Percentiles rank a stretch among this genome's conserved stretches.
Conservation (phyloP, 2,329 filamentous ascomycete genomes). For the Penicillium sclerotigenum region DNA sequence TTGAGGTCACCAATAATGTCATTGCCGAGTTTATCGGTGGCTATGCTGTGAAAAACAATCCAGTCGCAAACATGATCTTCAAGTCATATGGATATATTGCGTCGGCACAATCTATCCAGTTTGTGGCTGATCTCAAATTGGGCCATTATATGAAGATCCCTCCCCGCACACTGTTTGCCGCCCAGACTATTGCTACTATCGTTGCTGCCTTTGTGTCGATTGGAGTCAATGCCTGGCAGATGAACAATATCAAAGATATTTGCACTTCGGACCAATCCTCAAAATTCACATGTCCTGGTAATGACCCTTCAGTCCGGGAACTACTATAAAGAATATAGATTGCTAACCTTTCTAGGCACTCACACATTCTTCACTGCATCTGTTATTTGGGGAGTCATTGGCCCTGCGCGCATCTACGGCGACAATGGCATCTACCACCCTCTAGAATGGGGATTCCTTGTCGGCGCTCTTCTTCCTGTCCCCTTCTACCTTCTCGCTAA, state of each 20-base stretch:
- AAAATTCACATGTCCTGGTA: slow-evolving; percentile 48
- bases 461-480: slow-evolving; percentile 49
- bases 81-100: slow-evolving; percentile 50
- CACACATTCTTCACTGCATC: slow-evolving; percentile 58
- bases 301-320: neutral
- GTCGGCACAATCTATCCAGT: slow-evolving; percentile 52
- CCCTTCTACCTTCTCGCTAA: slow-evolving; percentile 46
- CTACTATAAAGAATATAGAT: neutral
- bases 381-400: slow-evolving; percentile 56
- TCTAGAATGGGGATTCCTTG: slow-evolving; percentile 51
- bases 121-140: slow-evolving; percentile 35
- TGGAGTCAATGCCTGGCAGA: slow-evolving; percentile 48
- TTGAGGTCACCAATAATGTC: slow-evolving; percentile 55
- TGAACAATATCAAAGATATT: slow-evolving; percentile 48
- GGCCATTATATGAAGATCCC: slow-evolving; percentile 21
- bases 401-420: slow-evolving; percentile 52
- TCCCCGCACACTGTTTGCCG: slow-evolving; percentile 13
- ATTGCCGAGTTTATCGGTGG: slow-evolving; percentile 55
- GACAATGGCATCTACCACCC: slow-evolving; percentile 49
- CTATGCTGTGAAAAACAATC: slow-evolving; percentile 51
- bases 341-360: slow-evolving; percentile 24
- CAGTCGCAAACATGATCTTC: slow-evolving; percentile 55
- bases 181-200: slow-evolving; percentile 12
- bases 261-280: slow-evolving; percentile 46
- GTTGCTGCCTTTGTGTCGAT: slow-evolving; percentile 53